Base-by-base conservation (phyloP, 2,329 filamentous ascomycete species). In the Metarhizium anisopliae region DNA sequence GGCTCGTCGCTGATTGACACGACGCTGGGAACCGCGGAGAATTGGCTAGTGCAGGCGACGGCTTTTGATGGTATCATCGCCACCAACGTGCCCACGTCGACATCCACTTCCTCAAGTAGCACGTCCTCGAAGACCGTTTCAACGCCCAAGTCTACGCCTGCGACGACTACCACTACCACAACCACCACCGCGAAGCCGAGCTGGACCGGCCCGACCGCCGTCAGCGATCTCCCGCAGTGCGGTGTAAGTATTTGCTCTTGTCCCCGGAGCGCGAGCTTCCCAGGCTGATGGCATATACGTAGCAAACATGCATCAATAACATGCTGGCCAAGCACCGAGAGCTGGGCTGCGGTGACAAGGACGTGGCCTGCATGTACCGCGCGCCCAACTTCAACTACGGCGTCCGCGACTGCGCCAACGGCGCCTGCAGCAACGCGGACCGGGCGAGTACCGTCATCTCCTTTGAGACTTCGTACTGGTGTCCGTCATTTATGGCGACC, bases 21-120 rank as follows among this genome's bases (percentile, higher is more conserved):
- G 16, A 18, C 42, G n/a, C 42, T 45, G 42, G 42, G 13, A 45
- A 7, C 13, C 6, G 16, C 11, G 11, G 45, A 55, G n/a, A 25
- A 18, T 16, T 50, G 25, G 53, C 45, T 55, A 8, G 45, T 55
- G 25, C 35, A 50, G 30, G 53, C 53, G 16, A 55, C 53, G 7
- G 43, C 53, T 13, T 55, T 55, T 55, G 53, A 55, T 40, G 53
- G 53, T 7, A 18, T 50, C 20, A 42, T 50, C 25, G 32, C 53
- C 13, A 51, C 45, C 50, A 36, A 38, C 36, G 36, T 38, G 36
- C 36, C 36, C 36, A 38, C 36, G 14, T 6, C 36, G 36, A 38
- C 36, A 38, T 38, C 36, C 36, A 38, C 36, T 38, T 14, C 36
- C 8, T 38, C 36, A 38, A 38, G 10, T 10, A 38, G 10, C 36